phyloP scores from a whole-genome alignment of 2,329 filamentous ascomycete genomes.

The Fusarium hostae region DNA sequence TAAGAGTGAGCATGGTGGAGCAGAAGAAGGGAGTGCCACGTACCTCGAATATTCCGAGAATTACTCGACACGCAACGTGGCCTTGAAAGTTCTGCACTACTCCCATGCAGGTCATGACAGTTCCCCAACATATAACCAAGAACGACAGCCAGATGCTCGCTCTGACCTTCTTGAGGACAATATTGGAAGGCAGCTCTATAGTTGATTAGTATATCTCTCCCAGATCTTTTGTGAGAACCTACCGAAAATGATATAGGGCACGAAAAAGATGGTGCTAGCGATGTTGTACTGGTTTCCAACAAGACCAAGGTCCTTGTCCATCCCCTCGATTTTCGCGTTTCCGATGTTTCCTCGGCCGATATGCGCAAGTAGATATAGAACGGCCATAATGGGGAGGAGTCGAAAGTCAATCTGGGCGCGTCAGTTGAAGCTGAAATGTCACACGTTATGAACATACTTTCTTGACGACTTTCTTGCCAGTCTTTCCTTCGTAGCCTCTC shows the following conservation, averaged over 20 bases:
- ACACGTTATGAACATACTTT: background rate
- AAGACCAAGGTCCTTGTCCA: constrained; percentile 61
- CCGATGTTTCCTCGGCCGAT: constrained; percentile 41
- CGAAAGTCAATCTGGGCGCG: constrained; percentile 26
- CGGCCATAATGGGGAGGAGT: constrained; percentile 25
- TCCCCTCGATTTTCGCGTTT: constrained; percentile 44
- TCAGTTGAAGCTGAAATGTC: background rate
- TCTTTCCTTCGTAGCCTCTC: constrained; percentile 23
- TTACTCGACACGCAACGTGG: constrained; percentile 57
- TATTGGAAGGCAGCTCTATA: constrained; percentile 50
- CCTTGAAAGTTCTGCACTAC: constrained; percentile 58
- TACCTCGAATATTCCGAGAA: constrained; percentile 55
- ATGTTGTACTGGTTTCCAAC: constrained; percentile 65
- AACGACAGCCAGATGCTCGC: constrained; percentile 51
- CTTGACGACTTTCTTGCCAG: constrained; percentile 28
- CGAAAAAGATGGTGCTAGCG: constrained; percentile 61
- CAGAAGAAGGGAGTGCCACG: background rate
- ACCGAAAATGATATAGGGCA: constrained; percentile 61
- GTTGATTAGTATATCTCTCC: constrained; percentile 35
- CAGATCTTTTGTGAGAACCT: background rate
- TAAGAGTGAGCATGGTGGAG: background rate
- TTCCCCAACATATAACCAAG: constrained; percentile 55
- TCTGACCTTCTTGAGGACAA: constrained; percentile 50
- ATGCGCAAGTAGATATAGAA: constrained; percentile 34
- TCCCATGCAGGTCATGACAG: constrained; percentile 57